Conservation (phyloP, 345 rosid species). For the Ailanthus altissimus region DNA sequence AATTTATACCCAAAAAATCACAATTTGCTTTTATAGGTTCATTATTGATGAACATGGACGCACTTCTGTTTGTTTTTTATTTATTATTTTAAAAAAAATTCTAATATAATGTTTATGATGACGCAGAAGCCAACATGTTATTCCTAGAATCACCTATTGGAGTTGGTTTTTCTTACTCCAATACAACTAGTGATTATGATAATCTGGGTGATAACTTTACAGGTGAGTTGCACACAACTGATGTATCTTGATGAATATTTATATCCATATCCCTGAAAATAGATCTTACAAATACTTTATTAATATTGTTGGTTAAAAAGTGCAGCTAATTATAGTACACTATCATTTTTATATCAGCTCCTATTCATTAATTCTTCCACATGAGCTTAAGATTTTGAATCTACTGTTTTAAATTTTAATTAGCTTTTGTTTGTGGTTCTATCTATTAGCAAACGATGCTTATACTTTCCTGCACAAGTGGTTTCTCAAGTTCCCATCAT, state of each 20-base stretch:
- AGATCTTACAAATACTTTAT: not conserved
- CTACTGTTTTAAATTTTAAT: not conserved
- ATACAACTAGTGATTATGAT: constrained; percentile 60
- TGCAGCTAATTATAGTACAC: not conserved
- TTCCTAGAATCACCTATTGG: constrained; percentile 94
- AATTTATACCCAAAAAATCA: not conserved
- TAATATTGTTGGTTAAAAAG: constrained; percentile 1
- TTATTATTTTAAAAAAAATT: too few species aligned
- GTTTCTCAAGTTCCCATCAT: constrained; percentile 77
- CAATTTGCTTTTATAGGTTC: constrained; percentile 3
- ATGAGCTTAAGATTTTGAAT: constrained; percentile 14
- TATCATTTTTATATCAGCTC: not conserved
- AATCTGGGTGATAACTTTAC: constrained; percentile 70
- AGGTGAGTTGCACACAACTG: constrained; percentile 41
- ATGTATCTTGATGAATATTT: not conserved
- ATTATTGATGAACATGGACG: constrained; percentile 4
- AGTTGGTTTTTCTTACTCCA: constrained; percentile 95
- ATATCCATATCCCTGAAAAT: not conserved
- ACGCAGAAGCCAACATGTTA: constrained; percentile 83
- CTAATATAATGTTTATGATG: constrained; percentile 31
- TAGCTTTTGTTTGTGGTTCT: constrained; percentile 13
- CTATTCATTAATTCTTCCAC: not conserved
- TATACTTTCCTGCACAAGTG: constrained; percentile 72
- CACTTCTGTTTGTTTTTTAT: too few species aligned
- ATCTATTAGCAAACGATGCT: constrained; percentile 64